Conservation (phyloP, 2,329 filamentous ascomycete genomes). For the Calonectria ilicicola region DNA sequence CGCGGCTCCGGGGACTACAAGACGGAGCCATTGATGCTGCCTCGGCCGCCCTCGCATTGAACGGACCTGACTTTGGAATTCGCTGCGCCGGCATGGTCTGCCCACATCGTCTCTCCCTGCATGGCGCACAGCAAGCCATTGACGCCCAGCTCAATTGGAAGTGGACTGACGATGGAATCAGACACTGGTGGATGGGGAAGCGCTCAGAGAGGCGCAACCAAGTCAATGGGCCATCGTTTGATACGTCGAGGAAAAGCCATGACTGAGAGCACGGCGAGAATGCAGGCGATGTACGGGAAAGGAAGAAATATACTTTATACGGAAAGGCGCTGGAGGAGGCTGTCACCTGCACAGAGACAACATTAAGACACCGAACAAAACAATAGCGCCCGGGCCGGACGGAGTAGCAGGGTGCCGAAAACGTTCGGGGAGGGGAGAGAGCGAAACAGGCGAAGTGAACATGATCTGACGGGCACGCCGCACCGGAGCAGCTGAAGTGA, state of each 20-base stretch:
- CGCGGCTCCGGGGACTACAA: conserved; percentile 21
- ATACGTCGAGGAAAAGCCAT: neutral
- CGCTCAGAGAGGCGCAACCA: neutral
- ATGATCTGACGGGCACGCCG: conserved; percentile 14
- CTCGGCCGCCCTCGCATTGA: conserved; percentile 8
- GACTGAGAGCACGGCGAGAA: neutral
- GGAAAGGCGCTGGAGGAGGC: neutral
- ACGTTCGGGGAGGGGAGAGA: conserved; percentile 10
- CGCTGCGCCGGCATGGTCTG: conserved; percentile 18
- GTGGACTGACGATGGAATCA: neutral
- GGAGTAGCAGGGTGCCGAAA: conserved; percentile 13
- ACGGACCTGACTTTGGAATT: conserved; percentile 15
- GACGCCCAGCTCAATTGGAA: conserved; percentile 7
- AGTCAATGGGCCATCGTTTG: neutral
- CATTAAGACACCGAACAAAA: conserved; percentile 4
- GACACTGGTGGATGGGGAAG: neutral
- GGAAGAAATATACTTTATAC: neutral
- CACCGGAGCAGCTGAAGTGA: conserved; percentile 15
- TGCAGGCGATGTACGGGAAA: neutral
- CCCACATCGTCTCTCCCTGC: conserved; percentile 34
- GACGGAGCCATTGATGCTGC: conserved; percentile 10
- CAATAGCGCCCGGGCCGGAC: neutral
- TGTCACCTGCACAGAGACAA: conserved; percentile 1
- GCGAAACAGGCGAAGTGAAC: conserved; percentile 3
- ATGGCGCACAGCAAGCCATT: conserved; percentile 30